Evolutionary conservation across 2,329 filamentous ascomycete species (phyloP).

Genomic region (Fusarium staphyleae): DNA sequence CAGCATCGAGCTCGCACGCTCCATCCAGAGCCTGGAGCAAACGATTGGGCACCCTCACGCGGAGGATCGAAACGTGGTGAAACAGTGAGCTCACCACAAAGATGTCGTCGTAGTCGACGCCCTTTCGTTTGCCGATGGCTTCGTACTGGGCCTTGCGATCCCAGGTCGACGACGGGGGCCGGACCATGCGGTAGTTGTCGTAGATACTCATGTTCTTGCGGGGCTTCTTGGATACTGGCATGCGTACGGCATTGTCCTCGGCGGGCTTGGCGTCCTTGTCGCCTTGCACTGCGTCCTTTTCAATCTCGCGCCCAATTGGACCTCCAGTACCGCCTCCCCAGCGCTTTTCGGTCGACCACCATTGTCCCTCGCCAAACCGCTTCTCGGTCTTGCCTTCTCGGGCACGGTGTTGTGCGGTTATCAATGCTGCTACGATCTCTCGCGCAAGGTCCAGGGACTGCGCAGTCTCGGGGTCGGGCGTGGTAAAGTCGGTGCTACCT

Average conservation of each 20-base stretch:
- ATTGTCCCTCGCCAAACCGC: slow-evolving; percentile 63
- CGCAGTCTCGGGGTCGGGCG: slow-evolving; percentile 57
- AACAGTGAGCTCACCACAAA: slow-evolving; percentile 68
- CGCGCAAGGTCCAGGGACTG: slow-evolving; percentile 67
- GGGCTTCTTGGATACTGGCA: slow-evolving; percentile 53
- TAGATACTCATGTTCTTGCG: slow-evolving; percentile 66
- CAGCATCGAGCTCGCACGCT: slow-evolving; percentile 44
- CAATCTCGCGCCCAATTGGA: slow-evolving; percentile 67
- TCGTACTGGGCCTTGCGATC: slow-evolving; percentile 65
- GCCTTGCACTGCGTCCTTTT: slow-evolving; percentile 54
- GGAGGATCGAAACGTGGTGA: slow-evolving; percentile 66
- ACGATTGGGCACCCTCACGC: slow-evolving; percentile 63
- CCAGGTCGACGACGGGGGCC: slow-evolving; percentile 65
- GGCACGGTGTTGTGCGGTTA: slow-evolving; percentile 69
- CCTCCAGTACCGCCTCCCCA: slow-evolving; percentile 71
- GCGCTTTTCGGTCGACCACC: slow-evolving; percentile 67
- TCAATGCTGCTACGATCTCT: slow-evolving; percentile 65
- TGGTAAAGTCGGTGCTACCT: slow-evolving; percentile 59
- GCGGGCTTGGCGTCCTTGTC: slow-evolving; percentile 53
- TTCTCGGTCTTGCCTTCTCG: slow-evolving; percentile 64
- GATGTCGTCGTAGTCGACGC: slow-evolving; percentile 63
- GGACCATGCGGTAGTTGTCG: slow-evolving; percentile 69
- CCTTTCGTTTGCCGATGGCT: slow-evolving; percentile 60
- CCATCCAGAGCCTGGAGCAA: slow-evolving; percentile 63
- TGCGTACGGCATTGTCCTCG: slow-evolving; percentile 35